These are phyloP conservation scores for Mucor piriformis DNA, from an alignment of 371 early-diverging fungal species.

Conservation along the genomic window DNA sequence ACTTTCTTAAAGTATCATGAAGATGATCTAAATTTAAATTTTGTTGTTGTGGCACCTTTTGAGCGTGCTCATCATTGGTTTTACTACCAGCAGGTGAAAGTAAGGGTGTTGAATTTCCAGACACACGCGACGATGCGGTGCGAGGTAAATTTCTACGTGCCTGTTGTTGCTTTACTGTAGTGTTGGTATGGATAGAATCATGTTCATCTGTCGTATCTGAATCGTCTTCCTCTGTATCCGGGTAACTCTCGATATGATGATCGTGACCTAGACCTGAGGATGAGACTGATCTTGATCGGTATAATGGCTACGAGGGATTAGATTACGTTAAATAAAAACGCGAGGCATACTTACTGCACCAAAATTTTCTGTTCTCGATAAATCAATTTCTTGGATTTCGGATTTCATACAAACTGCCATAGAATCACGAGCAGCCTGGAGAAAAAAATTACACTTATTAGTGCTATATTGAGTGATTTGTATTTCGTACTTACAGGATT, in stretches of 20 bases:
- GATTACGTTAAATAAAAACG: background rate
- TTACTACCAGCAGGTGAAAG: conserved; percentile 39
- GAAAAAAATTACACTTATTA: background rate
- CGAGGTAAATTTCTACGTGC: conserved; percentile 2
- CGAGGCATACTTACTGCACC: conserved; percentile 10
- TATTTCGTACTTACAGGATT: conserved; percentile 36
- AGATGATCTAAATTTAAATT: conserved; percentile 45
- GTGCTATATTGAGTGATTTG: background rate
- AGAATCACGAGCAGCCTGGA: conserved; percentile 31
- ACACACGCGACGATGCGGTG: conserved; percentile 9
- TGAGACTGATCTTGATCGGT: conserved; percentile 35
- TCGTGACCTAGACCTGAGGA: conserved; percentile 31
- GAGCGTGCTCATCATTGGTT: conserved; percentile 20
- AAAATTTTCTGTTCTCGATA: conserved; percentile 27
- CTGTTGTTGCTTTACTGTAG: conserved; percentile 3
- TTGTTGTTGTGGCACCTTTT: conserved; percentile 17
- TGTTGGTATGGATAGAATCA: conserved; percentile 2
- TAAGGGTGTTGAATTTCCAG: conserved; percentile 23
- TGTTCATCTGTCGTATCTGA: conserved; percentile 40
- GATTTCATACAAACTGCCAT: conserved; percentile 58
- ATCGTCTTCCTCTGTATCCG: conserved; percentile 61
- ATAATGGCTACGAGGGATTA: conserved; percentile 18
- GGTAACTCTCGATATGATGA: conserved; percentile 40
- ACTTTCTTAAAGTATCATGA: conserved; percentile 45
- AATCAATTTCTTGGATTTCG: conserved; percentile 63